Base-by-base conservation (phyloP, 2,329 filamentous ascomycete species). In the Alternaria hordeiaustralica region DNA sequence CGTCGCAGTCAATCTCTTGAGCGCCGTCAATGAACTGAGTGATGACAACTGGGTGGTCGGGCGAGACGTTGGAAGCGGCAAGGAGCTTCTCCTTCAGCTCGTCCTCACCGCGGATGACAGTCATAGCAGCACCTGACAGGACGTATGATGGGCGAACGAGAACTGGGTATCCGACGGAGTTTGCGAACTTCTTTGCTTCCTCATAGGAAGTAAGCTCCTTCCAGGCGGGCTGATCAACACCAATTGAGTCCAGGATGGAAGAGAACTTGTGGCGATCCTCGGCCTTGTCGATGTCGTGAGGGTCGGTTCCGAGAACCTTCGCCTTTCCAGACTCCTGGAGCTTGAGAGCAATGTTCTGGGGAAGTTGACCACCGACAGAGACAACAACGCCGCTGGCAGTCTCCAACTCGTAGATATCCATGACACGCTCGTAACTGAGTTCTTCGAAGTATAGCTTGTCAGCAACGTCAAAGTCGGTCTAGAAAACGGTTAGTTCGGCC, bases 191-290 rank as follows among this genome's bases (percentile, higher is more conserved):
- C 83, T 94, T 91, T n/a, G 94, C 96, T 20, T 92, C 96, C 66
- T 90, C 84, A 65, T 95, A 92, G 15, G 93, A 97, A 28, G 92
- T 97, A 43, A 98, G 89, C 81, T 99, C 96, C 82, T 97, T 97
- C 96, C 96, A 99, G 10, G 93, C 94, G 36, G 96, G 96, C 83
- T 99, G 96, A 79, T 98, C 95, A 60, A 99, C 90, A 63, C 94
- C 95, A 73, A 98, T 97, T 80, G 92, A 96, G 81, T 99, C 96
- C 49, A 99, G 87, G 68, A 98, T 98, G 75, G 94, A 92, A 21
- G 95, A 97, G 86, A 99, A 99, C 82, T 99, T 98, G 82, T 98
- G 94, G 78, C 96, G 90, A 80, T 99, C 94, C 83, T 99, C 96
- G 50, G 96, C 96, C 85, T 94, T 96, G 87, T 99, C 96, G 71